phyloP scores from a whole-genome alignment of 352 stramenopile species.

The Phytophthora agathidicida region DNA sequence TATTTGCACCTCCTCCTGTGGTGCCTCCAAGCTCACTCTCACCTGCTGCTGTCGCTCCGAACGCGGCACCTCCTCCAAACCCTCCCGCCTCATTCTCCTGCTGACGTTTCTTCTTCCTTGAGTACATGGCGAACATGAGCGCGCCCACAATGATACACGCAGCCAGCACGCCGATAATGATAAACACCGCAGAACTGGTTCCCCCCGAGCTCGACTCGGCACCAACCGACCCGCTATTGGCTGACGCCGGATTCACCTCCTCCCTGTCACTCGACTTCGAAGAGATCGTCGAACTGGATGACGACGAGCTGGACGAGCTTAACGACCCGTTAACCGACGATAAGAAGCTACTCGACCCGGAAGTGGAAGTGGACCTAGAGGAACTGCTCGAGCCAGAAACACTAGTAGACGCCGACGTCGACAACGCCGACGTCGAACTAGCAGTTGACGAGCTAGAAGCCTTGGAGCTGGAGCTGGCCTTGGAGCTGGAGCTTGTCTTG shows the following conservation, averaged over 20 bases:
- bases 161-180: constrained; percentile 69
- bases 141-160: constrained; percentile 68
- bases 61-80: constrained; percentile 50
- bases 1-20: constrained; percentile 54
- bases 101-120: constrained; percentile 73
- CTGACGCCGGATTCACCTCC: constrained; percentile 8
- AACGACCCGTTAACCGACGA: constrained; percentile 26
- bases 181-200: constrained; percentile 64
- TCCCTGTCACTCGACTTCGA: constrained; percentile 18
- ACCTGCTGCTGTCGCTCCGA: constrained; percentile 29
- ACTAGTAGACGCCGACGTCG: constrained; percentile 15
- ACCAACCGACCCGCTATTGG: constrained; percentile 31
- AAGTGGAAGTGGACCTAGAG: constrained; percentile 12
- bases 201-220: constrained; percentile 34
- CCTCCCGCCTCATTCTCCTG: constrained; percentile 51
- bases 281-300: constrained; percentile 15
- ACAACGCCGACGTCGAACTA: constrained; percentile 3
- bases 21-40: constrained; percentile 26
- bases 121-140: constrained; percentile 77
- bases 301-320: constrained; percentile 20
- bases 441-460: constrained; percentile 9
- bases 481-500: constrained; percentile 1
- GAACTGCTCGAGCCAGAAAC: constrained; percentile 15
- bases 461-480: constrained; percentile 1
- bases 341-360: constrained; percentile 18